Base-by-base conservation (phyloP, 169 alveolate species). In the Besnoitia besnoiti region DNA sequence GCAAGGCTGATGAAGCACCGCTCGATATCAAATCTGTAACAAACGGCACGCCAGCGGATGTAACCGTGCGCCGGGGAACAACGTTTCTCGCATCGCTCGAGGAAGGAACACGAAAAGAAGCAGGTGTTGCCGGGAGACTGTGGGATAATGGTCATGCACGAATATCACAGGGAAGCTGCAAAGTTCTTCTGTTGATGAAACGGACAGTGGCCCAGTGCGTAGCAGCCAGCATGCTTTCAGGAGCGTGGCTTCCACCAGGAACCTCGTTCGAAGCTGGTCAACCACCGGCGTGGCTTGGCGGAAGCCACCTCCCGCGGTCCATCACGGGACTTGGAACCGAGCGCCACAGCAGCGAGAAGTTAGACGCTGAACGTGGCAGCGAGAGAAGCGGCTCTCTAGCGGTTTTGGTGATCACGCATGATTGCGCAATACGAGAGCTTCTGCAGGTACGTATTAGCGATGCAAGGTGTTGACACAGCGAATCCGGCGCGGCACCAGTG, bases 371-470 rank as follows among this genome's bases (percentile, higher is more conserved):
- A 24, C 67, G 14, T 14, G 82, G n/a, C 67, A 8, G 33, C 24
- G 7, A 21, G 67, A 55, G 30, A n/a, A 55, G 27, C 27, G 67
- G 67, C 24, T 55, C n/a, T n/a, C 30, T 55, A 21, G 39, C 82
- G n/a, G 82, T 73, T 1, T n/a, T 73, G n/a, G 82, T 73, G 82
- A 73, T 73, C 46, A 73, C 82, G 82, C 82, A n/a, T 19, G 82
- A 7, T 27, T 73, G 82, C 46, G 82, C n/a, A 24, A 73, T 73
- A n/a, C 82, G 82, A 73, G 82, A 73, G 46, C 82, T 73, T 39
- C 82, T 73, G 40, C 82, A 73, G n/a, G 82, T 73, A 73, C 10
- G 82, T 55, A 19, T 0, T n/a, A n/a, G 67, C 24, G 33, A 0
- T 55, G 67, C 67, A n/a, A 55, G 67, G n/a, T n/a, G n/a, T n/a